Conservation (phyloP, 2,329 filamentous ascomycete genomes). For the Gaeumannomyces sp. region DNA sequence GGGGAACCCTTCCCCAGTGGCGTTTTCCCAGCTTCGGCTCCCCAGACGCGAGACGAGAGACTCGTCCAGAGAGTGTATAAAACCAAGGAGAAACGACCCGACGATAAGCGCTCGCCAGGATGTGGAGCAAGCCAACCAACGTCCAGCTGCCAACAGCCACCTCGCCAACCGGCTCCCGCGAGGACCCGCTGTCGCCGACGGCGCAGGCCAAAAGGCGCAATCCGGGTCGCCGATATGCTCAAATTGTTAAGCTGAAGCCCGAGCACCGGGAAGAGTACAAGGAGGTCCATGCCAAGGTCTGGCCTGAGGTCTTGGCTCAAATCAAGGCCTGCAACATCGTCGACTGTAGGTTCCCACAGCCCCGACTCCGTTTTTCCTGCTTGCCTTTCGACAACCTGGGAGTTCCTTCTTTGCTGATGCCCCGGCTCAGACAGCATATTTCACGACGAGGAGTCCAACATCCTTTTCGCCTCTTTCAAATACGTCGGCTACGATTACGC, state of each 20-base stretch:
- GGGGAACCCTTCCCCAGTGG: too few species aligned
- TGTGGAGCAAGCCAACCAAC: slow-evolving; percentile 10
- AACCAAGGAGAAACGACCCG: neutral
- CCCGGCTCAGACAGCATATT: slow-evolving; percentile 59
- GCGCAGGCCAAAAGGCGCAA: slow-evolving; percentile 24
- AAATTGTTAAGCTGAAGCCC: slow-evolving; percentile 67
- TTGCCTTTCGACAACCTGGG: neutral
- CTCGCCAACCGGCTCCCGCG: neutral
- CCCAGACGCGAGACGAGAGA: too few species aligned
- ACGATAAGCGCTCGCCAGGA: slow-evolving; percentile 7
- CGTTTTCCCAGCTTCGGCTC: too few species aligned
- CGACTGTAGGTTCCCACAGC: slow-evolving; percentile 52
- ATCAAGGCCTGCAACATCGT: slow-evolving; percentile 69
- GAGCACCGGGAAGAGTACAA: slow-evolving; percentile 65
- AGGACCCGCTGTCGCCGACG: slow-evolving; percentile 12
- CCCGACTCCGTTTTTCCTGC: neutral
- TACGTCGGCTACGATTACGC: slow-evolving; percentile 69
- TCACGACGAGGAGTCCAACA: slow-evolving; percentile 55
- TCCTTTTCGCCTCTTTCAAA: slow-evolving; percentile 71
- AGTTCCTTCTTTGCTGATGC: neutral
- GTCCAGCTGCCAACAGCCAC: neutral
- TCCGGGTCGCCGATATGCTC: slow-evolving; percentile 54
- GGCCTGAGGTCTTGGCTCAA: slow-evolving; percentile 71
- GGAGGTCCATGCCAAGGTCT: slow-evolving; percentile 64
- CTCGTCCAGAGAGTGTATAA: neutral